Conservation (phyloP, 1,284 basidiomycete genomes). For the Heliocybe sulcata region DNA sequence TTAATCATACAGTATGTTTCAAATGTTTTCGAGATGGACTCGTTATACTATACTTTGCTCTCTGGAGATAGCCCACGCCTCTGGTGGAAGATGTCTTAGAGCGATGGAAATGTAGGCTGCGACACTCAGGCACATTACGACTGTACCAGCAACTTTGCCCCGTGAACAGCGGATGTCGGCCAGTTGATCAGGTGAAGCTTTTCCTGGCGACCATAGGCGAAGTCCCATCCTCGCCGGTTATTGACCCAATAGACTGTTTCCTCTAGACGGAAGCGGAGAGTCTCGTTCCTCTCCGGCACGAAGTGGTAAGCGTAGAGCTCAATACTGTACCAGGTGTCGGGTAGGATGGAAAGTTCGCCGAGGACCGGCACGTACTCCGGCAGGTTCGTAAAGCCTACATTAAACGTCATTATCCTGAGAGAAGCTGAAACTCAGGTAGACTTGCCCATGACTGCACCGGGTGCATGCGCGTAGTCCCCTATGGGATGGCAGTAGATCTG, state of each 20-base stretch:
- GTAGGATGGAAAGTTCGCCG: slow-evolving; percentile 35
- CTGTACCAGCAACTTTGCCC: background rate
- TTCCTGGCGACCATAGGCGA: slow-evolving; percentile 43
- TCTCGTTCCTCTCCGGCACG: slow-evolving; percentile 40
- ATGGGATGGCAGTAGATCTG: slow-evolving; percentile 48
- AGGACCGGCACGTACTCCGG: slow-evolving; percentile 36
- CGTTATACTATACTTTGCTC: background rate
- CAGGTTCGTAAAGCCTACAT: slow-evolving; percentile 38
- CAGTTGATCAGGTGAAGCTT: slow-evolving; percentile 33
- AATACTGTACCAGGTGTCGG: slow-evolving; percentile 43
- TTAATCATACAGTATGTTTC: background rate
- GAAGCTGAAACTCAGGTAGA: background rate
- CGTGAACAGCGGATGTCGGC: background rate
- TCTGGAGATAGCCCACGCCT: background rate
- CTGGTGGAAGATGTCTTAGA: background rate
- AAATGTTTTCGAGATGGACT: background rate
- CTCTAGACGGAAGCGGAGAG: slow-evolving; percentile 36
- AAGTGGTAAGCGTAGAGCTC: slow-evolving; percentile 43
- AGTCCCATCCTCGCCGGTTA: slow-evolving; percentile 32
- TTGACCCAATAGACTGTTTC: slow-evolving; percentile 43
- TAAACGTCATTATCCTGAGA: background rate
- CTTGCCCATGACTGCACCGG: slow-evolving; percentile 44
- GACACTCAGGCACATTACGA: background rate
- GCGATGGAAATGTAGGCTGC: no score
- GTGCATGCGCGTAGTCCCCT: slow-evolving; percentile 50